phyloP scores from a whole-genome alignment of 352 stramenopile genomes.

The Stramenopiles sp. region DNA sequence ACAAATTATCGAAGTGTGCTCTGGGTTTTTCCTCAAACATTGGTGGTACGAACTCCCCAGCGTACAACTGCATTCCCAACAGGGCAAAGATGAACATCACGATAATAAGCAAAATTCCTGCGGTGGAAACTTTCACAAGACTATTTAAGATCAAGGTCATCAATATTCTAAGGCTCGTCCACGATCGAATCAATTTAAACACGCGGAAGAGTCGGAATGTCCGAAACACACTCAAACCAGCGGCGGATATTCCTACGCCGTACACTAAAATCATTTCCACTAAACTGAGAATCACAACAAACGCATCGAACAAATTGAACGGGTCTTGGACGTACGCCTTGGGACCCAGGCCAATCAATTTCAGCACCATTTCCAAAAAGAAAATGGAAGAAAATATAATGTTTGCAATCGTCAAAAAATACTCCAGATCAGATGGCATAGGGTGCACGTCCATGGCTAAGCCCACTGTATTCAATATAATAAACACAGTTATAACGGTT shows the following conservation, averaged over 20 bases:
- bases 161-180: neutral
- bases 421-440: neutral
- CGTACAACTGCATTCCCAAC: constrained; percentile 27
- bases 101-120: constrained; percentile 16
- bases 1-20: constrained; percentile 22
- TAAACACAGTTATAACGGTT: constrained; percentile 1
- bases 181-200: constrained; percentile 10
- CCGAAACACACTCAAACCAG: constrained; percentile 17
- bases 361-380: constrained; percentile 51
- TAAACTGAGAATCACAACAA: constrained; percentile 42
- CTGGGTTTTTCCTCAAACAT: constrained; percentile 23
- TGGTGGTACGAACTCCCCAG: neutral
- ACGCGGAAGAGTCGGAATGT: constrained; percentile 14
- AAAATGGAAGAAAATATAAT: constrained; percentile 42
- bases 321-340: constrained; percentile 35
- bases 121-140: constrained; percentile 17
- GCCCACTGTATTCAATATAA: constrained; percentile 14
- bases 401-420: constrained; percentile 37
- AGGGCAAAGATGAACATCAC: constrained; percentile 23
- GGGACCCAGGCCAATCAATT: constrained; percentile 38
- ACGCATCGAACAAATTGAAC: constrained; percentile 55
- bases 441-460: constrained; percentile 15
- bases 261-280: constrained; percentile 36
- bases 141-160: constrained; percentile 16
- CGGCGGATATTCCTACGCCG: constrained; percentile 11